These are phyloP conservation scores for Pogostemon cablin DNA, from an alignment of 257 asterid genomes.

Conservation along the genomic window DNA sequence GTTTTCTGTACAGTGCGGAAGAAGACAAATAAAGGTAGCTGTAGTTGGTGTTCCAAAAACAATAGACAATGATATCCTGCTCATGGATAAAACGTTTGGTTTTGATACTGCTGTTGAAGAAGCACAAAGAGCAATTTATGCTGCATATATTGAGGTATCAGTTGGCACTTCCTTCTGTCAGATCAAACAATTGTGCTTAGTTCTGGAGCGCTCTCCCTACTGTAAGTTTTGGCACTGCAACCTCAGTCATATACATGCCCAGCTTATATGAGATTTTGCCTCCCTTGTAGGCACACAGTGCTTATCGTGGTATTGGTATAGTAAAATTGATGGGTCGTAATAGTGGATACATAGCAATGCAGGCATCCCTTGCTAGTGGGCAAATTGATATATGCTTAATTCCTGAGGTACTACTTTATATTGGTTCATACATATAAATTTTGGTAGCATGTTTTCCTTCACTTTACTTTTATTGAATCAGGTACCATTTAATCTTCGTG, in stretches of 20 bases:
- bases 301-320: conserved; percentile 89
- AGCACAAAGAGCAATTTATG: conserved; percentile 93
- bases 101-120: conserved; percentile 99
- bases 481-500: conserved; percentile 84
- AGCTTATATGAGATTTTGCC: conserved; percentile 23
- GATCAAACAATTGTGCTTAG: conserved; percentile 12
- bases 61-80: conserved; percentile 91
- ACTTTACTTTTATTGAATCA: conserved; percentile 34
- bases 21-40: conserved; percentile 65
- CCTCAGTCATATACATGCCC: conserved; percentile 9
- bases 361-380: conserved; percentile 98
- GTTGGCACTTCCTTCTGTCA: conserved; percentile 18
- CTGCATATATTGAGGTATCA: conserved; percentile 88
- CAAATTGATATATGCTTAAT: conserved; percentile 94
- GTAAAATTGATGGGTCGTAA: conserved; percentile 99
- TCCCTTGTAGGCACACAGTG: conserved; percentile 87
- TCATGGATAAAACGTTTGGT: conserved; percentile 97
- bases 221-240: conserved; percentile 8
- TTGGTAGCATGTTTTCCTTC: conserved; percentile 19
- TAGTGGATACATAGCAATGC: conserved; percentile 97
- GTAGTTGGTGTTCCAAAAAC: conserved; percentile 99
- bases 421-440: neutral
- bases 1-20: conserved; percentile 61
- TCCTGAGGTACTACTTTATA: conserved; percentile 70
- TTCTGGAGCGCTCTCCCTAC: neutral